A percentile compares a stretch with the other conserved stretches of the same genome.
Evolutionary conservation across 768 basidiomycete genomes (phyloP).

Genomic region (Pleurotus ostreatus): DNA sequence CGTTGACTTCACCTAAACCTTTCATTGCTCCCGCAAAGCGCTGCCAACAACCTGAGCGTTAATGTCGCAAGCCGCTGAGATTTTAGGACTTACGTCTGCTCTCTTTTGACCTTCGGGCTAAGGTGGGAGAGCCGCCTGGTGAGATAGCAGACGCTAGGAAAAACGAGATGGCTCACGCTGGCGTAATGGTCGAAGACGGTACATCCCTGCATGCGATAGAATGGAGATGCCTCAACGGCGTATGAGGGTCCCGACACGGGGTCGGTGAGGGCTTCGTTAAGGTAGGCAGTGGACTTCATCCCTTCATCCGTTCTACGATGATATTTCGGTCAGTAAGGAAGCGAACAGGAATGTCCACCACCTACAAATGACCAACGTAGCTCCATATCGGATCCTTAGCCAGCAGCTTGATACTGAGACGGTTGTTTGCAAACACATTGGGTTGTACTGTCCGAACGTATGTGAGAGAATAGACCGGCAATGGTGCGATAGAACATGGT

Average conservation of each 20-base stretch:
- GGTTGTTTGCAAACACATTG: constrained; percentile 38
- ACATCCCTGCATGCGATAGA: constrained; percentile 14
- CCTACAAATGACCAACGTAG: constrained; percentile 23
- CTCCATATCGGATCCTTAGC: constrained; percentile 25
- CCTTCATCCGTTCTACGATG: constrained; percentile 16
- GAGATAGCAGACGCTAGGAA: no score
- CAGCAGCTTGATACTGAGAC: constrained; percentile 29
- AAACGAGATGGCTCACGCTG: constrained; percentile 6
- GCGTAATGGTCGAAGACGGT: constrained; percentile 14
- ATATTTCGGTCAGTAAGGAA: neutral
- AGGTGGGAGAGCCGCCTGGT: neutral
- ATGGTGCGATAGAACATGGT: neutral
- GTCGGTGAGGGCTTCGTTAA: constrained; percentile 23
- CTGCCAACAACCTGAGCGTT: neutral
- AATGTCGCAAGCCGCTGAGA: neutral
- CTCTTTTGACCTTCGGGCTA: constrained; percentile 14
- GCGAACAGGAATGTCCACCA: neutral
- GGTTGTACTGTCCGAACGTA: constrained; percentile 20
- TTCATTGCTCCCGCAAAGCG: constrained; percentile 28
- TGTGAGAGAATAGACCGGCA: neutral
- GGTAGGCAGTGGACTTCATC: constrained; percentile 17
- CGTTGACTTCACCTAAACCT: constrained; percentile 25
- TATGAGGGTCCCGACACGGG: constrained; percentile 7
- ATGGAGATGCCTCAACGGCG: constrained; percentile 8
- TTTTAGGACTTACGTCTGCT: constrained; percentile 7